Conservation (phyloP, 2,329 filamentous ascomycete genomes). For the Pestalotiopsis sp. region DNA sequence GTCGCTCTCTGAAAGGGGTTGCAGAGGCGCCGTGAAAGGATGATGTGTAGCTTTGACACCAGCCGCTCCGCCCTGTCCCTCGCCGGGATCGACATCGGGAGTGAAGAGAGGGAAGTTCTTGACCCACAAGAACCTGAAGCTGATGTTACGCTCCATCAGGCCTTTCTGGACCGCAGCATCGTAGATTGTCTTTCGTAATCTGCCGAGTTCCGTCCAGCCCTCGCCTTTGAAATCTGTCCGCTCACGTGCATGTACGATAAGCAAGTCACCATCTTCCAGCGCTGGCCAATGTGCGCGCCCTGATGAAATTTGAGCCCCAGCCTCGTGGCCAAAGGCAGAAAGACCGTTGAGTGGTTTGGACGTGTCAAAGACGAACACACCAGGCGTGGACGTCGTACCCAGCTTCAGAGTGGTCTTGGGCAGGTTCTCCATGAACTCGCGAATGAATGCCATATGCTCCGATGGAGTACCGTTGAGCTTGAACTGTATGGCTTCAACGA, state of each 20-base stretch:
- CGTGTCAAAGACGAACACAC: slow-evolving; percentile 74
- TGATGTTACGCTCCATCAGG: slow-evolving; percentile 49
- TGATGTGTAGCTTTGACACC: slow-evolving; percentile 90
- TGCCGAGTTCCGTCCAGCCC: slow-evolving; percentile 73
- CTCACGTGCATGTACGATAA: slow-evolving; percentile 79
- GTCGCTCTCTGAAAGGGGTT: slow-evolving; percentile 70
- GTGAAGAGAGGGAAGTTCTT: slow-evolving; percentile 92
- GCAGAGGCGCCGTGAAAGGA: slow-evolving; percentile 88
- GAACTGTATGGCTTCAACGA: slow-evolving; percentile 76
- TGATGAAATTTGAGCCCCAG: slow-evolving; percentile 25
- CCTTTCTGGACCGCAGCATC: slow-evolving; percentile 65
- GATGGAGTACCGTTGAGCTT: slow-evolving; percentile 51
- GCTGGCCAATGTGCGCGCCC: slow-evolving; percentile 20
- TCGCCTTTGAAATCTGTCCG: slow-evolving; percentile 63
- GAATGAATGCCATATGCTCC: slow-evolving; percentile 43
- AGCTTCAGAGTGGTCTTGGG: slow-evolving; percentile 59
- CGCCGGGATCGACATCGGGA: slow-evolving; percentile 56
- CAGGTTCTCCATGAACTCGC: slow-evolving; percentile 68
- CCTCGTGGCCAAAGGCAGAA: slow-evolving; percentile 43
- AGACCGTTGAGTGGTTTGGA: slow-evolving; percentile 76
- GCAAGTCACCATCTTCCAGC: slow-evolving; percentile 72
- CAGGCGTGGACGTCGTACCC: slow-evolving; percentile 78
- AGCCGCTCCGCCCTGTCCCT: slow-evolving; percentile 79
- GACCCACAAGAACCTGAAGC: slow-evolving; percentile 80
- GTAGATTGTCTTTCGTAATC: slow-evolving; percentile 71